Base-by-base conservation (phyloP, 148 eudicot species). In the Rheum nobile region DNA sequence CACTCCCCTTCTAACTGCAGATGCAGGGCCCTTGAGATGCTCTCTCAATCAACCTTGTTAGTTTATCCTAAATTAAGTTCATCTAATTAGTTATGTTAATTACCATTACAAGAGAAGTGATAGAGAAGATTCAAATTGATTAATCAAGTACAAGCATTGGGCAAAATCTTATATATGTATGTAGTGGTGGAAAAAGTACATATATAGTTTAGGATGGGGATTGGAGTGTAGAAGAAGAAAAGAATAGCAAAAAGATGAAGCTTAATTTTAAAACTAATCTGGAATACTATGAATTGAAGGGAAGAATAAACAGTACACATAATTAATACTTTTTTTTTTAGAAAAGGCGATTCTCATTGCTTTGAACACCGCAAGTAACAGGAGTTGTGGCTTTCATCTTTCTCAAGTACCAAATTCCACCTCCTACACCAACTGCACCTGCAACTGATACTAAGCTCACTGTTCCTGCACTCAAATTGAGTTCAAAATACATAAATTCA, bases 361-460 rank as follows among this genome's bases (percentile, higher is more conserved):
- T 91, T 81, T 88, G 89, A 71, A 94, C 97, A 44, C 98, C 98
- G 78, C 89, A 92, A 26, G 96, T 87, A 26, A 94, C 97, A 9
- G 97, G 96, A 50, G 91, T 91, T 74, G 85, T 88, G 19, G 91
- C 89, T 76, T 88, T 94, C 81, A 94, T 42, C 80, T 87, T 94
- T 79, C 79, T 91, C 82, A 91, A 76, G 72, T 91, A 94, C 91
- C 87, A 89, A 39, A 91, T 75, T 2, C 93, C 98, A 6, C 88
- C 98, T 78, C 97, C 98, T 14, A 91, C 82, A 26, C 97, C 93
- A 38, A 94, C 48, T 12, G 89, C 97, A 32, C 93, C 97, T 13
- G 93, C 96, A 0, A 87, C 82, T 29, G 98, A 94, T 42, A 82
- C 89, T 37, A 83, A 90, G 11, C 87, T 86, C 71, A 83, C 85